phyloP scores from a whole-genome alignment of 495 filamentous ascomycete species.

The Xylaria longipes region DNA sequence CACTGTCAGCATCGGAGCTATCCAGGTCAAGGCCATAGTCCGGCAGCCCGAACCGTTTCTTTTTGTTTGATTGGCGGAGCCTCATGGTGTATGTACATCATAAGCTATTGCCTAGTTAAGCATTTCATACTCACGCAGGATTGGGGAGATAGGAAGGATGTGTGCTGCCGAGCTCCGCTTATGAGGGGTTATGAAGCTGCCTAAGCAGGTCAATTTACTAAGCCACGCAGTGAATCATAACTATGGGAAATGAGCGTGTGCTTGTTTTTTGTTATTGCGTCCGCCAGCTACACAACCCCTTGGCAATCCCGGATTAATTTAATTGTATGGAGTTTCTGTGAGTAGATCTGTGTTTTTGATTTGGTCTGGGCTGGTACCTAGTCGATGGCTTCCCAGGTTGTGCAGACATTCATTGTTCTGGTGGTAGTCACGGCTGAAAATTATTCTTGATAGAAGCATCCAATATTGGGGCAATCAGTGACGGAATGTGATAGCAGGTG shows the following conservation, averaged over 20 bases:
- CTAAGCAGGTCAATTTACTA: background rate
- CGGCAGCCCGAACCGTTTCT: constrained; percentile 27
- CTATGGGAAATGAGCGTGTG: background rate
- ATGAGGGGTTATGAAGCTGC: constrained; percentile 3
- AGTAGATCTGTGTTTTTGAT: background rate
- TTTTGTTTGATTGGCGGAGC: constrained; percentile 36
- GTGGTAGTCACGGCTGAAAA: background rate
- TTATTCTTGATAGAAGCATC: background rate
- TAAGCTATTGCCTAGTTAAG: constrained; percentile 1
- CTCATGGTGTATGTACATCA: constrained; percentile 30
- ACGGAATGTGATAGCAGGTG: constrained; percentile 3
- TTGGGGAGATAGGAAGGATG: constrained; percentile 15
- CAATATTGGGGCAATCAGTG: background rate
- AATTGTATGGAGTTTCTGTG: background rate
- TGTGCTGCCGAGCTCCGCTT: constrained; percentile 14
- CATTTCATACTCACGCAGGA: background rate
- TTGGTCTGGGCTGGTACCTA: background rate
- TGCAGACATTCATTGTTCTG: background rate
- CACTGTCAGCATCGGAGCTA: constrained; percentile 30
- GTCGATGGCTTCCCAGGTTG: background rate
- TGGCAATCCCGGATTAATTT: background rate
- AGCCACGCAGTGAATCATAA: background rate
- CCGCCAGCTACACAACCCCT: background rate
- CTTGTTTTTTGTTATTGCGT: background rate
- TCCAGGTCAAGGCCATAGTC: constrained; percentile 16